Evolutionary conservation across 1,284 basidiomycete genomes (phyloP).

Genomic region (Austroboletus niveus): DNA sequence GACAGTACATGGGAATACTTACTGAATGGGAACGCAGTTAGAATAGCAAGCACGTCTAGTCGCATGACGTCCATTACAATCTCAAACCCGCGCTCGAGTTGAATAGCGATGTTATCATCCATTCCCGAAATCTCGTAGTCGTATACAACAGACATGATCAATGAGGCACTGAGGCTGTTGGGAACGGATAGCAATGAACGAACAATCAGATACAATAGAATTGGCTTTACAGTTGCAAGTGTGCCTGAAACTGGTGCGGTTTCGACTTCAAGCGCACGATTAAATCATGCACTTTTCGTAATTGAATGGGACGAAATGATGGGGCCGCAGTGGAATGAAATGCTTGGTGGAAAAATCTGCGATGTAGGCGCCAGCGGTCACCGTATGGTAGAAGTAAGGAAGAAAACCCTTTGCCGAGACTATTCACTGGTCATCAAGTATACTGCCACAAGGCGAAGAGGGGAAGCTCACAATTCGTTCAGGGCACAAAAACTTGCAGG

Average conservation of each 20-base stretch:
- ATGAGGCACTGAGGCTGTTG: conserved; percentile 20
- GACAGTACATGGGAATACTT: conserved; percentile 1
- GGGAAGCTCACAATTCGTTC: conserved; percentile 16
- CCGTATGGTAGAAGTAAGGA: conserved; percentile 24
- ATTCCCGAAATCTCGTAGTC: conserved; percentile 14
- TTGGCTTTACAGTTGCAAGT: not conserved
- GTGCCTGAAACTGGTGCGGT: conserved; percentile 5
- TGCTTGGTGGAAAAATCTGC: conserved; percentile 27
- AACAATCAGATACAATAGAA: too few species aligned
- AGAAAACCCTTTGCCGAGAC: conserved; percentile 22
- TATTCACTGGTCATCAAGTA: conserved; percentile 1
- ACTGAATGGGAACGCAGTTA: conserved; percentile 20
- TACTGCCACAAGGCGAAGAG: not conserved
- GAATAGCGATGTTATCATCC: conserved; percentile 19
- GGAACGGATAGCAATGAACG: not conserved
- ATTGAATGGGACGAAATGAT: conserved; percentile 21
- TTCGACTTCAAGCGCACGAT: conserved; percentile 8
- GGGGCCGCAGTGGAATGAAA: conserved; percentile 17
- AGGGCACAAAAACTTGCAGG: conserved; percentile 14
- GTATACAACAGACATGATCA: conserved; percentile 25
- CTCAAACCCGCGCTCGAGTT: conserved; percentile 9
- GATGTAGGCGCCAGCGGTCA: conserved; percentile 28
- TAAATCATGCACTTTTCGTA: conserved; percentile 20
- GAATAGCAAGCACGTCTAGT: conserved; percentile 18
- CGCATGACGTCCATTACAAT: conserved; percentile 14